Evolutionary conservation across 345 rosid genomes (phyloP), one percentile per base, ranked within the genome.

Genomic region (Arabis hirsuta): DNA sequence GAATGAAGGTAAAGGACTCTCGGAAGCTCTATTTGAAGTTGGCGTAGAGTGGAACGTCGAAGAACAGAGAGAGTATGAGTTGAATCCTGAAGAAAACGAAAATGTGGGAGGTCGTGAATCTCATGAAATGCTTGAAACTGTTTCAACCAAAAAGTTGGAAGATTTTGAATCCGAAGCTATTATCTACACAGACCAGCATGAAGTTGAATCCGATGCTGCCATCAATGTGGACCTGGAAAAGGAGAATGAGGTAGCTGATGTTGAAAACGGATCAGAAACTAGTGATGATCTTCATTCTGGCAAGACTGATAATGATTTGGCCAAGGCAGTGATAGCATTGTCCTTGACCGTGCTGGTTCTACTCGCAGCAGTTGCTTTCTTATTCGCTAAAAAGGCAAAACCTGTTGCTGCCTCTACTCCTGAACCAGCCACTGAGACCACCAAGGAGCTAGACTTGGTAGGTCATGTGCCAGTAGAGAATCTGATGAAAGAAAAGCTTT

Each of bases 261-360:
- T 2, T 34, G 24, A 22, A 22, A 22, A 2, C 2, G 24, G 24
- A 22, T 22, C 24, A 22, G 24, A 22, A 22, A 22, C 24, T 22
- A 22, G 24, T 22, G 24, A 22, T 22, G 24, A 22, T 22, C 24
- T 22, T 22, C 24, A 22, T 22, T 2, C 24, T 22, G 2, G 24
- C 24, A 22, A 22, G 24, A 22, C 1, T 22, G 24, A 22, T 22
- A 22, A 22, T 22, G 24, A 22, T 22, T 22, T 22, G 24, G 24
- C 24, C 60, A 20, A 44, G 54, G 52, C 3, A 10, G 16, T 68
- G 29, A 14, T 34, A 9, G 74, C 74, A 10, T 71, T 80, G 75
- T 50, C 82, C 62, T 72, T 79, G 9, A 69, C 79, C 16, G 58
- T 79, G 31, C 44, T 83, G 47, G 67, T 82, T 73, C 72, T 87